phyloP scores from a whole-genome alignment of 2,329 filamentous ascomycete genomes.

The Colletotrichum sidae region DNA sequence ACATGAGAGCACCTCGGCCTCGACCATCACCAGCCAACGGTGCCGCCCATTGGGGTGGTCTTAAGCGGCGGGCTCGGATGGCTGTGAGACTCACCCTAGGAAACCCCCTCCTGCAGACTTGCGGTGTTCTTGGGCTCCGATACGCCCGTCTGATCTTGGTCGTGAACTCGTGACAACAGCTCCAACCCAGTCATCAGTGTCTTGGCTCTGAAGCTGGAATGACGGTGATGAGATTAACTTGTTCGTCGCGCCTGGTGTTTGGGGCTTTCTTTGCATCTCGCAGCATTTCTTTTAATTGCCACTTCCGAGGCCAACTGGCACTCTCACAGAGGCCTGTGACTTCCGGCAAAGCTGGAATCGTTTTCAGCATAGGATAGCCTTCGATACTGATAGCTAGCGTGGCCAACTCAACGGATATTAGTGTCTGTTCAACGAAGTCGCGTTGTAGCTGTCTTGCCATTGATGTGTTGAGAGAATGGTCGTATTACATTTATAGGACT shows the following conservation, averaged over 20 bases:
- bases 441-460: too few relatives aligned
- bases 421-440: too few relatives aligned
- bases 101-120: not conserved
- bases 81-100: not conserved
- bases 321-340: conserved; percentile 57
- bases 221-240: conserved; percentile 52
- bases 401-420: too few relatives aligned
- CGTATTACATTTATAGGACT: too few relatives aligned
- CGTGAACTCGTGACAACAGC: too few relatives aligned
- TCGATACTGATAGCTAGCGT: too few relatives aligned
- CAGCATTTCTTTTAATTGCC: conserved; percentile 53
- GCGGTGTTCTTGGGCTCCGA: not conserved
- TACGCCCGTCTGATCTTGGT: too few relatives aligned
- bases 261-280: conserved; percentile 54
- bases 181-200: conserved; percentile 60
- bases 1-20: conserved; percentile 10
- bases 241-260: conserved; percentile 55
- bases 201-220: conserved; percentile 24
- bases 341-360: too few relatives aligned
- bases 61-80: conserved; percentile 3
- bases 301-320: conserved; percentile 39
- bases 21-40: conserved; percentile 16
- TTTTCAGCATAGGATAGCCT: too few relatives aligned
- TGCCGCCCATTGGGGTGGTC: conserved; percentile 1
- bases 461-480: too few relatives aligned